Evolutionary conservation across 2,329 filamentous ascomycete species (phyloP), one percentile per base, ranked within the genome.

Genomic region (Curvularia lunata): DNA sequence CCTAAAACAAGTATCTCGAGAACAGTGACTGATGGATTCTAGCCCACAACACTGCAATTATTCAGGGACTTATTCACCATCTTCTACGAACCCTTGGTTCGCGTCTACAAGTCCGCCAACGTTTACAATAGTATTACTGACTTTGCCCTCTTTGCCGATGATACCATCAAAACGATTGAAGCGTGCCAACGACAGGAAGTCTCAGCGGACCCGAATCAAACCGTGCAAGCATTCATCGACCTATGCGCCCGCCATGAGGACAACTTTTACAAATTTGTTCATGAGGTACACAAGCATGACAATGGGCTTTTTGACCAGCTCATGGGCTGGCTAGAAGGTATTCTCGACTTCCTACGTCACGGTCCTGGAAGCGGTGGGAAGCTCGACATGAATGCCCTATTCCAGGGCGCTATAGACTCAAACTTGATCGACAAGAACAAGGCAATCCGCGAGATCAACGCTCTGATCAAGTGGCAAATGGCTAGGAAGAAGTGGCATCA

Each of bases 251-350:
- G 95, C 42, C 95, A 99, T 75, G 92, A 99, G 78, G 88, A 96
- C 75, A 96, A 96, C 78, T 94, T 99, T 75, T 99, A 98, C 84
- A 98, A 97, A 76, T 99, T 99, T 75, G 90, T 99, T 3, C 95
- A 99, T 76, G 95, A 99, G 78, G 94, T 99, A 0, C 95, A 99
- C 73, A 88, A 91, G 6, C 94, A 99, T 70, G 95, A 99, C 75
- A 96, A 99, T 63, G 95, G 95, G 0, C 85, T 99, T 1, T 99
- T 99, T 69, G 93, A 92, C 34, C 91, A 96, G 69, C 85, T 99
- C 50, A 99, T 99, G 95, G 88, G 88, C 25, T 98, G 95, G 95
- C 88, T 98, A 45, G 95, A 99, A 79, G 91, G 90, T 34, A 98
- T 99, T 57, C 85, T 99, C 5, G 91, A 95, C 61, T 99, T 98